These are phyloP conservation scores for Ceratocystis papillata DNA, from an alignment of 2,329 filamentous ascomycete genomes.

Conservation along the genomic window DNA sequence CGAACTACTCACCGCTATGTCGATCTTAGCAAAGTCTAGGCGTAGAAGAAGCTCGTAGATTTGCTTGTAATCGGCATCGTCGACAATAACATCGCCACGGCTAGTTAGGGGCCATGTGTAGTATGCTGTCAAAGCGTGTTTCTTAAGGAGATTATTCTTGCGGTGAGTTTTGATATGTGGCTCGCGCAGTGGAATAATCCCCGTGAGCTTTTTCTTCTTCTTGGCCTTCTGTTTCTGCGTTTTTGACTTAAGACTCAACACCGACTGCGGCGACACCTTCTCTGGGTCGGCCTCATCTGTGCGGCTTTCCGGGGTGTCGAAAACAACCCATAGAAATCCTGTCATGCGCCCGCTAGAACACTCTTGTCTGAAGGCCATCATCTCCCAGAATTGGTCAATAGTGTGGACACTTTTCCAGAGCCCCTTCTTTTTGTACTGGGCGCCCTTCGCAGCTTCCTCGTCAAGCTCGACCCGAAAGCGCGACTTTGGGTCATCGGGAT, in stretches of 20 bases:
- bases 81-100: constrained; percentile 53
- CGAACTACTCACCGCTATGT: constrained; percentile 54
- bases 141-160: constrained; percentile 39
- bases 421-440: constrained; percentile 45
- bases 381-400: constrained; percentile 93
- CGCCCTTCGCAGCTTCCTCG: constrained; percentile 57
- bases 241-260: constrained; percentile 25
- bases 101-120: constrained; percentile 55
- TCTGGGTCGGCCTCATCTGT: constrained; percentile 21
- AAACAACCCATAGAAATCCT: constrained; percentile 88
- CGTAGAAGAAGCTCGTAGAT: constrained; percentile 59
- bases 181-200: constrained; percentile 51
- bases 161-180: constrained; percentile 54
- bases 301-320: constrained; percentile 43
- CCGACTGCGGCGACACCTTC: background rate
- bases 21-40: constrained; percentile 59
- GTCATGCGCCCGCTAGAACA: constrained; percentile 87
- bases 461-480: constrained; percentile 83
- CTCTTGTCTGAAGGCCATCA: constrained; percentile 94
- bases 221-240: constrained; percentile 31
- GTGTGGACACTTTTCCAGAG: constrained; percentile 75
- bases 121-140: constrained; percentile 46
- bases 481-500: constrained; percentile 91
- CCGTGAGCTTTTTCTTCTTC: constrained; percentile 42
- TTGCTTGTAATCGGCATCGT: constrained; percentile 54